phyloP scores from a whole-genome alignment of 108 stramenopile genomes.

The Discostella stelligeroides region DNA sequence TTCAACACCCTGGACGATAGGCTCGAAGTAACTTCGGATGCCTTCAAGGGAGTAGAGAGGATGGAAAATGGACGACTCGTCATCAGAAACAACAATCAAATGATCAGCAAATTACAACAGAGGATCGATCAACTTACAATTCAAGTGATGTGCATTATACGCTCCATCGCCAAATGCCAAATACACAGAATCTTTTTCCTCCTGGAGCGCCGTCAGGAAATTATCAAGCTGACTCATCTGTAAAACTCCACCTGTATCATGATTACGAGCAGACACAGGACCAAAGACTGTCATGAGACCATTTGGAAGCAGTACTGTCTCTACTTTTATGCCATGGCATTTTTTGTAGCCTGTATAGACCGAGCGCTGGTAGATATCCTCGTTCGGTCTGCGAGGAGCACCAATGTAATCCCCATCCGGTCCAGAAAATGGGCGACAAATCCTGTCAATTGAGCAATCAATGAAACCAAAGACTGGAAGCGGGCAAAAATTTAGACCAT shows the following conservation, averaged over 20 bases:
- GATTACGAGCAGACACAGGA: too few relatives aligned
- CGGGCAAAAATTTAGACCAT: constrained; percentile 10
- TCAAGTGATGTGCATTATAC: too few relatives aligned
- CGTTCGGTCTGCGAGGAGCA: constrained; percentile 5
- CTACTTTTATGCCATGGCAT: neutral
- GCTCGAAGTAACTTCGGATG: neutral
- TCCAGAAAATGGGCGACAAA: neutral
- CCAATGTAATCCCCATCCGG: neutral
- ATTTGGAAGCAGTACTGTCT: too few relatives aligned
- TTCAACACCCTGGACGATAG: neutral
- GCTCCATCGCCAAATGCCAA: neutral
- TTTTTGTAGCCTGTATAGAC: constrained; percentile 28
- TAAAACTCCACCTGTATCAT: too few relatives aligned
- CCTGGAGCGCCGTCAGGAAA: too few relatives aligned
- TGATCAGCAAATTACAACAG: too few relatives aligned
- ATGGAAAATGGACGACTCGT: too few relatives aligned
- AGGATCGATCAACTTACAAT: too few relatives aligned
- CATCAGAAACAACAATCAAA: too few relatives aligned
- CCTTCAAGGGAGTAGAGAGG: neutral
- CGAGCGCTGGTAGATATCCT: neutral
- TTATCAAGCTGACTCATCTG: too few relatives aligned
- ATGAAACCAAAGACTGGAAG: constrained; percentile 22
- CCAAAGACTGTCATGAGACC: too few relatives aligned
- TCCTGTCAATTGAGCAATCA: constrained; percentile 4
- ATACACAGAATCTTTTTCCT: too few relatives aligned